Conservation (phyloP, 2,329 filamentous ascomycete genomes). For the Tolypocladium inflatum region DNA sequence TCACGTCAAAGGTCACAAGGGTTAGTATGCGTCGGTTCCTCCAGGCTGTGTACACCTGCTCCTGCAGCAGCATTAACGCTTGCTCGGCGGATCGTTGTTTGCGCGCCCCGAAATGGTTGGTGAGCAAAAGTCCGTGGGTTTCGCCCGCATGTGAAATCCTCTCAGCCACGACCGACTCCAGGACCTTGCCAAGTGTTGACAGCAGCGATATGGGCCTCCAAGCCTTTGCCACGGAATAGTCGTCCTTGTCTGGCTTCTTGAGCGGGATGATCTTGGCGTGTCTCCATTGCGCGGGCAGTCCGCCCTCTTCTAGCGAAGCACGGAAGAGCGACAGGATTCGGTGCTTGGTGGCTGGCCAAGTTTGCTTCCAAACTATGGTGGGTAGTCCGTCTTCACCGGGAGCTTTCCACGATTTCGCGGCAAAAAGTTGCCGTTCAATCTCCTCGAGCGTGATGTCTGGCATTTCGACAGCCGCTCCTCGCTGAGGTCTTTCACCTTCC, state of each 20-base stretch:
- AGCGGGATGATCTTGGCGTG: constrained; percentile 18
- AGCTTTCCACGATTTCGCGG: constrained; percentile 12
- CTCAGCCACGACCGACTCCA: constrained; percentile 5
- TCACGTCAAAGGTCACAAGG: constrained; percentile 6
- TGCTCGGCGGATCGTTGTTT: too few species aligned
- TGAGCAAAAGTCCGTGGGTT: too few species aligned
- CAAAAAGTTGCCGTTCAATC: constrained; percentile 9
- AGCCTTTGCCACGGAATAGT: constrained; percentile 15
- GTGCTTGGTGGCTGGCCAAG: constrained; percentile 7
- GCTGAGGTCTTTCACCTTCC: constrained; percentile 9
- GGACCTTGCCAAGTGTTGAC: constrained; percentile 13
- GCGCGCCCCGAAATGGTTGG: too few species aligned
- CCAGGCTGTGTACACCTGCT: constrained; percentile 1
- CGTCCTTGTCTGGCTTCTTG: constrained; percentile 15
- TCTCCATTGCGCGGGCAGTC: constrained; percentile 11
- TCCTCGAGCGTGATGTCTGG: constrained; percentile 12
- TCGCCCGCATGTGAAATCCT: background rate
- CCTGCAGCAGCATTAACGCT: too few species aligned
- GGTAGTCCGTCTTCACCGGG: constrained; percentile 10
- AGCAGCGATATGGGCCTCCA: background rate
- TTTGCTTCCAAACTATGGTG: constrained; percentile 9
- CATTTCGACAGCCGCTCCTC: constrained; percentile 5
- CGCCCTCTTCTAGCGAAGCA: constrained; percentile 8
- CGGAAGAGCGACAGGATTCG: constrained; percentile 8
- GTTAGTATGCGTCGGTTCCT: constrained; percentile 2